Percentiles rank a stretch among this genome's conserved stretches.
Evolutionary conservation across 129 eudicot genomes (phyloP).

Genomic region (Centella asiatica): DNA sequence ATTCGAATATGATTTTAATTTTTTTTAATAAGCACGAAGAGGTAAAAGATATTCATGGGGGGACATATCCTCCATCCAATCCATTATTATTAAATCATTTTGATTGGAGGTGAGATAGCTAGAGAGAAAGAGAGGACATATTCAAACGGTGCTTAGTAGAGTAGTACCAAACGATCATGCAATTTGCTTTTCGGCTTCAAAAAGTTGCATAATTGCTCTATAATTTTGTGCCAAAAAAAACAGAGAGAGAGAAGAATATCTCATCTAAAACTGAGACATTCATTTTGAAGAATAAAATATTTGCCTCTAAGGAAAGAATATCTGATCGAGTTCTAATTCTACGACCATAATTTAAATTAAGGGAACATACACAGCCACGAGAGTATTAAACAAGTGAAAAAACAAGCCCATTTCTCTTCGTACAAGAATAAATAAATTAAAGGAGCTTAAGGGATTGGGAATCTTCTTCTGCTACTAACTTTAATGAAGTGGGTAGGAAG

Average conservation of each 20-base stretch:
- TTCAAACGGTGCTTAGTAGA: too few relatives aligned
- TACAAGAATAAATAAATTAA: slow-evolving; percentile 48
- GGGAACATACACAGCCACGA: slow-evolving; percentile 39
- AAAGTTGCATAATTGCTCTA: slow-evolving; percentile 56
- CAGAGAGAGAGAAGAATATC: too few relatives aligned
- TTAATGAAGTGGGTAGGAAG: slow-evolving; percentile 84
- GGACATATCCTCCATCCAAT: slow-evolving; percentile 30
- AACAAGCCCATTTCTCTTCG: slow-evolving; percentile 17
- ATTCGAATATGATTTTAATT: slow-evolving; percentile 13
- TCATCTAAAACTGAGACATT: slow-evolving; percentile 22
- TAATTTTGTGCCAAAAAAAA: too few relatives aligned
- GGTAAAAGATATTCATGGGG: too few relatives aligned
- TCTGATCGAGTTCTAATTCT: slow-evolving; percentile 62
- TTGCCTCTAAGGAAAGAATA: slow-evolving; percentile 63
- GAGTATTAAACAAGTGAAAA: slow-evolving; percentile 36
- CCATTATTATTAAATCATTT: too few relatives aligned
- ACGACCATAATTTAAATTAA: slow-evolving; percentile 60
- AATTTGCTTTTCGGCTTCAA: slow-evolving; percentile 30
- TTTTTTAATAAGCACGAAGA: neutral
- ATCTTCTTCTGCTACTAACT: slow-evolving; percentile 84
- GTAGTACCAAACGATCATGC: slow-evolving; percentile 59
- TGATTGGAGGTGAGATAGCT: too few relatives aligned
- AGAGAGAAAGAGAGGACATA: too few relatives aligned
- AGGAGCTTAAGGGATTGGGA: slow-evolving; percentile 40
- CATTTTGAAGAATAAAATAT: slow-evolving; percentile 32